phyloP scores from a whole-genome alignment of 106 monocot genomes.

The Cymbidium sinense region DNA sequence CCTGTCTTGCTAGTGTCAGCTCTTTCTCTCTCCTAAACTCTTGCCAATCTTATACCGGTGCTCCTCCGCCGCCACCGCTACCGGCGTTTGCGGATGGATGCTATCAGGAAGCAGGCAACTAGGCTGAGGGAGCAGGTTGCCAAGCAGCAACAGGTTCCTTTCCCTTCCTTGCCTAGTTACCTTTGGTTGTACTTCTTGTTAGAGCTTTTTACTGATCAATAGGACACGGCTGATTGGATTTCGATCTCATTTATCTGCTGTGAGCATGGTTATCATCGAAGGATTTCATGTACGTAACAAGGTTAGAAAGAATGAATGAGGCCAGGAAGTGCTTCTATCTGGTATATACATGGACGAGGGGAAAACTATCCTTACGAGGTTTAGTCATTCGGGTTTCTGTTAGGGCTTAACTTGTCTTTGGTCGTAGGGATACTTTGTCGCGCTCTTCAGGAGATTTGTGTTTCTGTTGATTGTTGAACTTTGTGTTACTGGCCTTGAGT shows the following conservation, averaged over 20 bases:
- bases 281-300: not conserved
- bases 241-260: not conserved
- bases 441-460: not conserved
- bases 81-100: conserved; percentile 26
- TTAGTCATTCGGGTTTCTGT: not conserved
- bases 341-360: not conserved
- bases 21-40: not conserved
- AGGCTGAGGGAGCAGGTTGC: conserved; percentile 65
- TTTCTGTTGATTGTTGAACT: not conserved
- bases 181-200: not conserved
- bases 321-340: not conserved
- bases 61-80: not conserved
- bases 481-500: not conserved
- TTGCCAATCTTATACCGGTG: not conserved
- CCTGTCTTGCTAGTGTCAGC: no score
- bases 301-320: not conserved
- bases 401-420: not conserved
- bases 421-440: not conserved
- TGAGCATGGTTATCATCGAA: not conserved
- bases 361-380: not conserved
- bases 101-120: conserved; percentile 50
- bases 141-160: conserved; percentile 54
- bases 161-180: not conserved
- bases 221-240: not conserved
- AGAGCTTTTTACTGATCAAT: not conserved